A percentile compares a stretch with the other conserved stretches of the same genome.
Evolutionary conservation across 306 rosid genomes (phyloP).

Genomic region (Inga laurina): DNA sequence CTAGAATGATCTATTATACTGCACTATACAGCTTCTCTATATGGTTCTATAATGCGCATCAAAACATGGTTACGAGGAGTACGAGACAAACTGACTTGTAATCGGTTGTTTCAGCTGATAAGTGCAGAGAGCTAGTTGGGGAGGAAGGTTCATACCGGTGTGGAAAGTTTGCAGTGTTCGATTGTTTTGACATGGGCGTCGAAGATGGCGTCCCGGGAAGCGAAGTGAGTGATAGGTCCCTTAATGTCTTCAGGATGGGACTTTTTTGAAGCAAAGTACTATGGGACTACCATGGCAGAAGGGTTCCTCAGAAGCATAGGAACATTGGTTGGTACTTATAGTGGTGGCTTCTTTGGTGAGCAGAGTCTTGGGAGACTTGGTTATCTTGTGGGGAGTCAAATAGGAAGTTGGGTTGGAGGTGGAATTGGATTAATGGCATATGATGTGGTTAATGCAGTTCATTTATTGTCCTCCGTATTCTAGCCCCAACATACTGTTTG

Average conservation of each 20-base stretch:
- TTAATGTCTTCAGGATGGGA: slow-evolving; percentile 95
- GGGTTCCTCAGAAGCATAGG: slow-evolving; percentile 78
- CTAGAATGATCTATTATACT: not conserved
- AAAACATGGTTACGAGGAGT: not conserved
- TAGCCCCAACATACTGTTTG: slow-evolving; percentile 24
- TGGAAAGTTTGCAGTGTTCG: slow-evolving; percentile 74
- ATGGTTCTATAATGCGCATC: not conserved
- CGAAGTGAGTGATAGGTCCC: slow-evolving; percentile 78
- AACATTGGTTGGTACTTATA: slow-evolving; percentile 77
- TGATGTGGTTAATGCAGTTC: slow-evolving; percentile 77
- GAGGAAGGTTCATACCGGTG: slow-evolving; percentile 84
- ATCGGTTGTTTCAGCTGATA: slow-evolving; percentile 62
- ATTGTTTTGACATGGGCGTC: slow-evolving; percentile 87
- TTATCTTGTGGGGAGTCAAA: slow-evolving; percentile 85
- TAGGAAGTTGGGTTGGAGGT: slow-evolving; percentile 95
- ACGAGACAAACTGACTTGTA: not conserved
- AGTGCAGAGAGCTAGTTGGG: slow-evolving; percentile 82
- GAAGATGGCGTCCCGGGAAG: slow-evolving; percentile 64
- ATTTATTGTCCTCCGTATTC: slow-evolving; percentile 45
- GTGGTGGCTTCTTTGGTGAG: slow-evolving; percentile 72
- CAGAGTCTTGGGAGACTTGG: slow-evolving; percentile 82
- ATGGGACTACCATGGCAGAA: slow-evolving; percentile 71
- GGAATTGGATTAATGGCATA: slow-evolving; percentile 80
- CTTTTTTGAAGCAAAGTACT: slow-evolving; percentile 83
- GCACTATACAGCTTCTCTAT: not conserved